Percentiles rank a stretch among this genome's conserved stretches.
These are phyloP conservation scores for Aspergillus sp. DNA, from an alignment of 2,329 filamentous ascomycete species.

Conservation along the genomic window DNA sequence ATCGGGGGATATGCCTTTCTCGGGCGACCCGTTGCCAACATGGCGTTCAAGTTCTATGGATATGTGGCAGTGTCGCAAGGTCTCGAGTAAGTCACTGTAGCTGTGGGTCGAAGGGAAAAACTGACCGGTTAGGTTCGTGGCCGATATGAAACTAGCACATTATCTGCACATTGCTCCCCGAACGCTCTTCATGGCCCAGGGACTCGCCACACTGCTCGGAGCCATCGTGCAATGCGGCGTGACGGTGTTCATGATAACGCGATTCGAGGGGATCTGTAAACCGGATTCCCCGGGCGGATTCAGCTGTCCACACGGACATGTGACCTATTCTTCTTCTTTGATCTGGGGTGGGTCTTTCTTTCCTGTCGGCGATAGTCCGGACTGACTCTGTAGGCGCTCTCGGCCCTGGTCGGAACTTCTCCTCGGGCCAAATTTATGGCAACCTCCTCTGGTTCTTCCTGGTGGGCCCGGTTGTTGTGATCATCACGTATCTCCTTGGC, in stretches of 20 bases:
- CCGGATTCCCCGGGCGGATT: constrained; percentile 60
- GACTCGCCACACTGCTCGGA: constrained; percentile 51
- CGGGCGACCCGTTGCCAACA: constrained; percentile 49
- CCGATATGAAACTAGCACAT: constrained; percentile 65
- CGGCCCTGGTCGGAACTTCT: constrained; percentile 68
- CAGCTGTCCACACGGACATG: constrained; percentile 56
- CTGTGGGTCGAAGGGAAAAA: not conserved
- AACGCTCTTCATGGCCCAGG: constrained; percentile 52
- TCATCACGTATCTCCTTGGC: constrained; percentile 60
- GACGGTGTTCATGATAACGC: constrained; percentile 50
- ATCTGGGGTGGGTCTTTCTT: constrained; percentile 58
- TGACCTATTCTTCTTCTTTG: constrained; percentile 68
- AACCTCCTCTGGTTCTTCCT: constrained; percentile 71
- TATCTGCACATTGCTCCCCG: constrained; percentile 48
- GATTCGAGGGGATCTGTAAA: constrained; percentile 51
- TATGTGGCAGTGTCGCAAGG: constrained; percentile 67
- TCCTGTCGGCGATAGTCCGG: not conserved
- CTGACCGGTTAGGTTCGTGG: constrained; percentile 53
- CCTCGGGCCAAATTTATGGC: constrained; percentile 60
- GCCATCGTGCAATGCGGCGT: constrained; percentile 51
- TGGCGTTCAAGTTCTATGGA: constrained; percentile 71
- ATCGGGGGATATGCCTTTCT: constrained; percentile 51
- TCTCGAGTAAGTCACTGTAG: constrained; percentile 38
- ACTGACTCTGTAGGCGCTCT: constrained; percentile 49
- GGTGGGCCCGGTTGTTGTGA: constrained; percentile 61